Base-by-base conservation (phyloP, 1,139 yeast species). In the Saccharomyces hybrid region DNA sequence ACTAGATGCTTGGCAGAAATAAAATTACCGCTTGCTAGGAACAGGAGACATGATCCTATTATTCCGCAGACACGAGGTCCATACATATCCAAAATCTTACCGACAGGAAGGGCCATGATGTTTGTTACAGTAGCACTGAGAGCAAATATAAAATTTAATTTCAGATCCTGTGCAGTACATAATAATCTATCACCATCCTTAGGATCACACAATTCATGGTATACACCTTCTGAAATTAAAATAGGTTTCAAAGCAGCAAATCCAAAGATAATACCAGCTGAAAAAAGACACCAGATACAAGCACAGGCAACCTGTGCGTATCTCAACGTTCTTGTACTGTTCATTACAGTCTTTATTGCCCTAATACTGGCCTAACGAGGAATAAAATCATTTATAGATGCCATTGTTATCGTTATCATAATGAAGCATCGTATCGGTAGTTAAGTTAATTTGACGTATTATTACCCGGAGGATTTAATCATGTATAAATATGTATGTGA, bases 211-310 rank as follows among this genome's bases (percentile, higher is more conserved):
- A 74, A 69, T 11, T 81, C 79, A 31, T 76, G 70, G 65, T 91
- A 91, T n/a, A 90, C 83, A 1, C 90, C 89, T 67, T 90, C 91
- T 8, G 76, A 70, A 27, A 88, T 80, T 50, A 91, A 74, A 3
- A 90, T 80, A 4, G 96, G 95, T 66, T 91, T 91, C 54, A 91
- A 74, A 2, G 97, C 97, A 20, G 97, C 97, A 73, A 90, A 91
- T 1, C 97, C 96, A 75, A 91, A 91, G 9, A 90, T 85, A 0
- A 95, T 90, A 1, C 97, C 98, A 0, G 97, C 97, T 2, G 96
- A 91, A 44, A 89, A 74, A 27, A 90, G 73, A 72, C 97, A 90
- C 96, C 97, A 90, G 0, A 77, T 60, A 34, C 88, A 81, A 38
- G 97, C 91, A 70, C 96, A 87, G 7, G 67, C 55, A 11, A 84